These are phyloP conservation scores for Colletotrichum sojae DNA, from an alignment of 2,329 filamentous ascomycete genomes.

Conservation along the genomic window DNA sequence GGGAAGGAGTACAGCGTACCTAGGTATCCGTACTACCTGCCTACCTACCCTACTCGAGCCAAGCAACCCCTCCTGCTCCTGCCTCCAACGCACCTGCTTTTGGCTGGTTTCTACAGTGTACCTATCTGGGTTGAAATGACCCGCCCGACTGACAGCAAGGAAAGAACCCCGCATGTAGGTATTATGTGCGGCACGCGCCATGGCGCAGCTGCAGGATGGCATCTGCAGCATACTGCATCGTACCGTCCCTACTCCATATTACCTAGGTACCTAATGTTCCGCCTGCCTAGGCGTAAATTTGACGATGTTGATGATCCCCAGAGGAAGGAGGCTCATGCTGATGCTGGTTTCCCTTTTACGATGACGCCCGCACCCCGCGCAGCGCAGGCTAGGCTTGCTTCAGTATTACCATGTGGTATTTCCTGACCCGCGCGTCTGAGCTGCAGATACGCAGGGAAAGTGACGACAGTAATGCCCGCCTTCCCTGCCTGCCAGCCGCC, in stretches of 20 bases:
- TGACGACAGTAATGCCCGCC: slow-evolving; percentile 6
- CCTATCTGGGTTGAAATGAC: no score
- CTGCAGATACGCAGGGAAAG: not conserved
- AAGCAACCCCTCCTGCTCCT: no score
- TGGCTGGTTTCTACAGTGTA: no score
- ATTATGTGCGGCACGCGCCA: not conserved
- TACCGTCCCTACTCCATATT: not conserved
- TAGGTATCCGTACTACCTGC: no score
- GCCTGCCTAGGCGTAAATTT: not conserved
- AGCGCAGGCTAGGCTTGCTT: no score
- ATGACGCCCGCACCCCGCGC: no score
- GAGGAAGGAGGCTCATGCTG: not conserved
- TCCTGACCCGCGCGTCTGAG: not conserved
- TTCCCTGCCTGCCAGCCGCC: slow-evolving; percentile 1
- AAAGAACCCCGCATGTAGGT: not conserved
- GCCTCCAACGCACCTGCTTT: no score
- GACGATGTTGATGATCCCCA: not conserved
- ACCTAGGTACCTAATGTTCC: not conserved
- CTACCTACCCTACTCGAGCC: no score
- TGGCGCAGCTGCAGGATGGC: not conserved
- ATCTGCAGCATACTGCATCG: not conserved
- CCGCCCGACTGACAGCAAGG: no score
- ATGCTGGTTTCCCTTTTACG: no score
- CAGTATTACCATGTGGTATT: no score
- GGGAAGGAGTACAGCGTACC: no score